Percentiles rank a stretch among this genome's conserved stretches.
These are phyloP conservation scores for Candida koratica DNA, from an alignment of 805 yeast genomes.

Conservation along the genomic window DNA sequence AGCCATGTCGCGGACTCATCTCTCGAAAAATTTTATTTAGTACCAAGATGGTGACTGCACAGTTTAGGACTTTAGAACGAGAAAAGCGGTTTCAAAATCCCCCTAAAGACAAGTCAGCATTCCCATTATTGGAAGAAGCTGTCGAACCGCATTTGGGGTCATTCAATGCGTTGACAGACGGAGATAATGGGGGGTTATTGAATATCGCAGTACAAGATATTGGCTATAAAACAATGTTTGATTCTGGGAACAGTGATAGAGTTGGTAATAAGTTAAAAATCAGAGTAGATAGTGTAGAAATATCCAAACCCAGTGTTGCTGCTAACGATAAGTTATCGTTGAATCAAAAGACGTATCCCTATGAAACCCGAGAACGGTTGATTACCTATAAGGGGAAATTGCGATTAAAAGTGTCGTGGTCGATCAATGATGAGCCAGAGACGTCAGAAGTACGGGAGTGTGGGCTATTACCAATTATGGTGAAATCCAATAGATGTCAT, in stretches of 20 bases:
- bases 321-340: constrained; percentile 67
- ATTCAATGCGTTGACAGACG: constrained; percentile 90
- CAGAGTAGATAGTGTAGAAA: constrained; percentile 84
- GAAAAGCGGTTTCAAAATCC: constrained; percentile 84
- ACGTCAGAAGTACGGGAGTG: constrained; percentile 79
- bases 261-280: constrained; percentile 82
- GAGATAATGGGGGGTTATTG: constrained; percentile 83
- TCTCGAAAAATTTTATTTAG: constrained; percentile 4
- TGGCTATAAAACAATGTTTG: constrained; percentile 82
- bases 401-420: constrained; percentile 76
- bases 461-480: constrained; percentile 89
- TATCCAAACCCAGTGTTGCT: constrained; percentile 79
- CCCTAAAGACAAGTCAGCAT: constrained; percentile 79
- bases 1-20: constrained; percentile 49
- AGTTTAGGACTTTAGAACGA: constrained; percentile 80
- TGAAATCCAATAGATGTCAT: constrained; percentile 88
- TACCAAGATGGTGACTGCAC: constrained; percentile 39
- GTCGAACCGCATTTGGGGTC: constrained; percentile 95
- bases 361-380: constrained; percentile 84
- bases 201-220: constrained; percentile 85
- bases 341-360: constrained; percentile 76
- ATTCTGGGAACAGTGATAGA: constrained; percentile 62
- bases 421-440: constrained; percentile 84
- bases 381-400: constrained; percentile 75
- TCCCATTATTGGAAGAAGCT: constrained; percentile 80